A percentile compares a stretch with the other conserved stretches of the same genome.
Evolutionary conservation across 2,329 filamentous ascomycete species (phyloP).

Genomic region (Exutisphaerella laricina): DNA sequence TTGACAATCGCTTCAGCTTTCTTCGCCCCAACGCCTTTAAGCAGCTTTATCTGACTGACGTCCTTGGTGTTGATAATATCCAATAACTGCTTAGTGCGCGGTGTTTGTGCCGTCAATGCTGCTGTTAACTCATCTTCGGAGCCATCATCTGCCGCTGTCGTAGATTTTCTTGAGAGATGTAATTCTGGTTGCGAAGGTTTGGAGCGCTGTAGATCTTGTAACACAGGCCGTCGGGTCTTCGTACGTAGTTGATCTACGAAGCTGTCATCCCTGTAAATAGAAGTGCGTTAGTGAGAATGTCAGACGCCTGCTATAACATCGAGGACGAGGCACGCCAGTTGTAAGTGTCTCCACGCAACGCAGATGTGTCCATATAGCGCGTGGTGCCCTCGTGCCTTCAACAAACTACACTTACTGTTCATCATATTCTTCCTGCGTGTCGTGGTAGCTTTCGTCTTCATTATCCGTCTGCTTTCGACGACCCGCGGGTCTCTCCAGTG

Average conservation of each 20-base stretch:
- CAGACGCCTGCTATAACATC: too few species aligned
- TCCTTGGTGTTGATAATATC: conserved; percentile 70
- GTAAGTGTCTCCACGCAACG: too few species aligned
- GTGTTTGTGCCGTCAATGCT: conserved; percentile 38
- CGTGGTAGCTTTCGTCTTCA: conserved; percentile 41
- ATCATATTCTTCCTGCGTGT: conserved; percentile 31
- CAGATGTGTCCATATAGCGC: too few species aligned
- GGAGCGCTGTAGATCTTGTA: conserved; percentile 13
- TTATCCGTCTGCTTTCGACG: conserved; percentile 10
- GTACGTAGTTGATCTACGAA: conserved; percentile 37
- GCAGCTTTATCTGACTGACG: conserved; percentile 56
- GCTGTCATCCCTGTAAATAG: too few species aligned
- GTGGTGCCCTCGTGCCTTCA: too few species aligned
- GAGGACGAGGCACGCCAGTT: too few species aligned
- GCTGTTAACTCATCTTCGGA: conserved; percentile 32
- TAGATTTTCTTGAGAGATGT: conserved; percentile 10
- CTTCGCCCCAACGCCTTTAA: conserved; percentile 68
- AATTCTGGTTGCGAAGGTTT: conserved; percentile 2
- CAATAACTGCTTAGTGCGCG: conserved; percentile 58
- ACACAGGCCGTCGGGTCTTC: conserved; percentile 29
- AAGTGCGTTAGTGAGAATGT: too few species aligned
- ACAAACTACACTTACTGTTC: too few species aligned
- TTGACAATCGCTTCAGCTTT: conserved; percentile 55
- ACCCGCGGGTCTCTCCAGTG: conserved; percentile 10
- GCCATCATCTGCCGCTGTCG: conserved; percentile 16